Base-by-base conservation (phyloP, 2,329 filamentous ascomycete species). In the Clarireedia monteithiana region DNA sequence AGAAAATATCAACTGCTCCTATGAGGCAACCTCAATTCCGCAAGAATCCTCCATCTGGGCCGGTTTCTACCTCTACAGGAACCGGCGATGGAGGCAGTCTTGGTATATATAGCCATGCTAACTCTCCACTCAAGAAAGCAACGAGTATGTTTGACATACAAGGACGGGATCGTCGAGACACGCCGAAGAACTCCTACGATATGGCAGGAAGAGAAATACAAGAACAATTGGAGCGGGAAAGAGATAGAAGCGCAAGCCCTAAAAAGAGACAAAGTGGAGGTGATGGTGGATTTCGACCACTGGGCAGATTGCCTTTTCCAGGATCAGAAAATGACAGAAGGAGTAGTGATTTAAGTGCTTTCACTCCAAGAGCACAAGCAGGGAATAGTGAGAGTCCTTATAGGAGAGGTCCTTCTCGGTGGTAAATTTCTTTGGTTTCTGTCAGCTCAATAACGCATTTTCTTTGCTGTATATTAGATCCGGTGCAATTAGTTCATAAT, bases 71-170 rank as follows among this genome's bases (percentile, higher is more conserved):
- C 34, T 56, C 61, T 36, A 61, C 62, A 36, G 62, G 50, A 27
- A 60, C 61, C 10, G 77, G 81, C 9, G 83, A 86, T 67, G 90
- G 90, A 15, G 90, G 91, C 2, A 92, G 80, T 67, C 75, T 96
- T 50, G 91, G 91, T 14, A 79, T 95, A 1, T 91, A 85, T 69
- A 86, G 80, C 5, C 89, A 95, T 69, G 84, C 84, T 5, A 87
- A 85, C 42, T 95, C 89, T 10, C 92, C 92, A 0, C 71, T 97
- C 12, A 86, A 90, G 65, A 96, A 95, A 69, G 79, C 88, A 2
- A 75, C 75, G 14, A 83, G 83, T 76, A 64, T 89, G 74, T 71
- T 82, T 71, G 71, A 88, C 56, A 75, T 83, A 45, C 74, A 76
- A 63, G 71, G 66, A 62, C 70, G 67, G 50, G 67, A 63, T 14